Percentiles rank a stretch among this genome's conserved stretches.
Evolutionary conservation across 345 rosid species (phyloP).

Genomic region (Limnanthes douglasii): DNA sequence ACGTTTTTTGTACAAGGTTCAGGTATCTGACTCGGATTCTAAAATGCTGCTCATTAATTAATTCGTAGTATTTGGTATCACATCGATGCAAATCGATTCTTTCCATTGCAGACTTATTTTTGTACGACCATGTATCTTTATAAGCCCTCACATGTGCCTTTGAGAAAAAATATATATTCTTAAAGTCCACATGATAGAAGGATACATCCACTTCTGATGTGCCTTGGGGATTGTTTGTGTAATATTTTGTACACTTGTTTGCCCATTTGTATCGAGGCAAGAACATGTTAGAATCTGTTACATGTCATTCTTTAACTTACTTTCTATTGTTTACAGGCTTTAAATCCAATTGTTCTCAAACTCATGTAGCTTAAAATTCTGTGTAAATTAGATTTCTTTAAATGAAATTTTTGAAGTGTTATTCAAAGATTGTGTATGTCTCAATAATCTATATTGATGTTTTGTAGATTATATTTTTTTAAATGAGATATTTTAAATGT

Average conservation of each 20-base stretch:
- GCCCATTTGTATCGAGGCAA: neutral
- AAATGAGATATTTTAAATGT: too few relatives aligned
- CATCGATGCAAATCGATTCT: slow-evolving; percentile 2
- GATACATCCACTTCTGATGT: neutral
- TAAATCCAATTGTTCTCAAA: neutral
- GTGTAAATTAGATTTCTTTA: neutral
- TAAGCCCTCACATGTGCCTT: slow-evolving; percentile 1
- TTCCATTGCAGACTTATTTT: neutral
- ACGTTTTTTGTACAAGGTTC: slow-evolving; percentile 1
- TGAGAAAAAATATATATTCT: neutral
- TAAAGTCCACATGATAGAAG: neutral
- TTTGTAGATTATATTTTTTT: too few relatives aligned
- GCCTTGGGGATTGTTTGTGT: slow-evolving; percentile 1
- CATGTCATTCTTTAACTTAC: slow-evolving; percentile 7
- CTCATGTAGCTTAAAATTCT: neutral
- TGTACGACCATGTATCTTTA: neutral
- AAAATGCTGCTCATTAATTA: neutral
- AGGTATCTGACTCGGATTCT: too few relatives aligned
- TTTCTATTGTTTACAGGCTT: neutral
- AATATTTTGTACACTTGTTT: slow-evolving; percentile 1
- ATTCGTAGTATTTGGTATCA: neutral
- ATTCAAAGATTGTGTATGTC: too few relatives aligned
- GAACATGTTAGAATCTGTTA: neutral
- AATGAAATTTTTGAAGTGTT: neutral
- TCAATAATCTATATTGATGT: too few relatives aligned